Percentiles rank a stretch among this genome's conserved stretches.
Evolutionary conservation across 805 yeast genomes (phyloP).

Genomic region (Teunomyces funiuensis): DNA sequence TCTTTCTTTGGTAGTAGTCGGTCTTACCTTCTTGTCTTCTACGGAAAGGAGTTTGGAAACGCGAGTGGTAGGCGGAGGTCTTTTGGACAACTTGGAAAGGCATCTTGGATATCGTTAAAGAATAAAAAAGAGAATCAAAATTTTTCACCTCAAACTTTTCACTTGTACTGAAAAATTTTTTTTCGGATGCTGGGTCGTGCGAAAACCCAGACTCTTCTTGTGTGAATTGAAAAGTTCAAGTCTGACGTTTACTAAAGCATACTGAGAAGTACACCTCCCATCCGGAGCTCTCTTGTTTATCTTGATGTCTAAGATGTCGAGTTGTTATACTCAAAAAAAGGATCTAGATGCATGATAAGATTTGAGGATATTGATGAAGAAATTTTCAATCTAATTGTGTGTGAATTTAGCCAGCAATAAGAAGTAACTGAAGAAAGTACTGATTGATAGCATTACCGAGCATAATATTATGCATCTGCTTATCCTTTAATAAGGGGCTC

Average conservation of each 20-base stretch:
- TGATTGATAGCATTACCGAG: no score
- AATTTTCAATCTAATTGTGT: no score
- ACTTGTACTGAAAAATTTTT: not conserved
- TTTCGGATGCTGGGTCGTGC: not conserved
- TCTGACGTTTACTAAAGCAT: no score
- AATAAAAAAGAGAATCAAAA: slow-evolving; percentile 2
- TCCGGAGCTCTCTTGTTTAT: no score
- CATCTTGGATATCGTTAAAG: slow-evolving; percentile 49
- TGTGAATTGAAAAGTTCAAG: not conserved
- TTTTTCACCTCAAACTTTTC: slow-evolving; percentile 4
- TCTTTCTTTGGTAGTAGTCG: slow-evolving; percentile 99
- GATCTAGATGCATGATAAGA: no score
- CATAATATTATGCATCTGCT: no score
- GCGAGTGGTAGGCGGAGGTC: slow-evolving; percentile 94
- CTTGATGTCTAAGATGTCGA: no score
- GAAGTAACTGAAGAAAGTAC: no score
- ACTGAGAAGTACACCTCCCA: no score
- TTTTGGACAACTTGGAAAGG: slow-evolving; percentile 70
- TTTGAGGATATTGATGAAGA: no score
- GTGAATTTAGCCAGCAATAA: no score
- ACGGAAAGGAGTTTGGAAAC: slow-evolving; percentile 99
- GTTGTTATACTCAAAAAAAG: no score
- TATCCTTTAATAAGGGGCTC: slow-evolving; percentile 5
- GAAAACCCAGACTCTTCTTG: not conserved
- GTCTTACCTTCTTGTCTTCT: slow-evolving; percentile 99